A percentile compares a stretch with the other conserved stretches of the same genome.
phyloP scores from a whole-genome alignment of 2,329 filamentous ascomycete species.

The Epichloe scottii region DNA sequence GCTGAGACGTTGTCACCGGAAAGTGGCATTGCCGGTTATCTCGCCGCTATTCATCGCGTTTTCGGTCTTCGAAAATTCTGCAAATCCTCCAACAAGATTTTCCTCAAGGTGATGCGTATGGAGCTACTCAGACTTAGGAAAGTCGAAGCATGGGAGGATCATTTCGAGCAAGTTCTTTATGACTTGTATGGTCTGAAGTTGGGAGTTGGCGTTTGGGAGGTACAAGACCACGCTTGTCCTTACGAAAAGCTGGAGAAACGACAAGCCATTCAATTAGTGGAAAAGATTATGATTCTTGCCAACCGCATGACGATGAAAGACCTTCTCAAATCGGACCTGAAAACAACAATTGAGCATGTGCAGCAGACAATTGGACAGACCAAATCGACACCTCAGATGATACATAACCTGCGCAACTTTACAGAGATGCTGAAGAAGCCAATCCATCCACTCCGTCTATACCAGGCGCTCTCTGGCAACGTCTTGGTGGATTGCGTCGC shows the following conservation, averaged over 20 bases:
- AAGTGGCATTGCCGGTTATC: constrained; percentile 64
- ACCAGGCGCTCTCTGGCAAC: constrained; percentile 67
- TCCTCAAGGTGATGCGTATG: constrained; percentile 77
- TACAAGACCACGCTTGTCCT: constrained; percentile 69
- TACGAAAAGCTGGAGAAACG: constrained; percentile 66
- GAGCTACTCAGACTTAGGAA: constrained; percentile 68
- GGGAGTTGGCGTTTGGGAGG: constrained; percentile 50
- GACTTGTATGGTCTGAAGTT: constrained; percentile 75
- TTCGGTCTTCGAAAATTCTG: constrained; percentile 77
- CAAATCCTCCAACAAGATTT: constrained; percentile 72
- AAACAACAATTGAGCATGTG: constrained; percentile 82
- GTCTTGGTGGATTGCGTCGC: constrained; percentile 60
- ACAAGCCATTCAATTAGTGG: constrained; percentile 69
- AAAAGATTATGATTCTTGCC: constrained; percentile 71
- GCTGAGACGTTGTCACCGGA: constrained; percentile 45
- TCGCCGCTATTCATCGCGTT: constrained; percentile 72
- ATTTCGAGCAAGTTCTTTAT: constrained; percentile 73
- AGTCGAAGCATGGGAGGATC: constrained; percentile 72
- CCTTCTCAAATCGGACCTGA: constrained; percentile 80
- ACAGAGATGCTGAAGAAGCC: constrained; percentile 71
- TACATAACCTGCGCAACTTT: constrained; percentile 78
- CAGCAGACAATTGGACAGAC: constrained; percentile 72
- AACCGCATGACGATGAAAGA: constrained; percentile 82
- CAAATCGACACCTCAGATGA: constrained; percentile 66
- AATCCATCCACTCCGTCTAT: constrained; percentile 70